These are phyloP conservation scores for Cyclotella cryptica DNA, from an alignment of 108 stramenopile species.

Conservation along the genomic window DNA sequence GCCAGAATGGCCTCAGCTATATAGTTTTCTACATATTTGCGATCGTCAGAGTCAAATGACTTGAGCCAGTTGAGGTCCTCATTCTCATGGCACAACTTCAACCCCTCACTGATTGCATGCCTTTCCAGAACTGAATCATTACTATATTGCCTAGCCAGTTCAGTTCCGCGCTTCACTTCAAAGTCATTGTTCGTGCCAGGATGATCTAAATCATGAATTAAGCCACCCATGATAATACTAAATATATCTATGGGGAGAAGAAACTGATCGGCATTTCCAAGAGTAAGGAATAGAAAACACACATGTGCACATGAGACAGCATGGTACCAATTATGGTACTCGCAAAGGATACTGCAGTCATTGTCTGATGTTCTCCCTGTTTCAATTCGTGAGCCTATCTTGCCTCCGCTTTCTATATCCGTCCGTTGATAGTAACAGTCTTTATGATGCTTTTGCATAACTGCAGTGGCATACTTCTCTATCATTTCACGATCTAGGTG, in stretches of 20 bases:
- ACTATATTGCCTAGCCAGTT: conserved; percentile 22
- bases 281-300: conserved; percentile 50
- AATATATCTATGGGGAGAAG: conserved; percentile 43
- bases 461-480: conserved; percentile 25
- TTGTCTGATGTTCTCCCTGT: not conserved
- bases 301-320: conserved; percentile 60
- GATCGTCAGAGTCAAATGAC: conserved; percentile 27
- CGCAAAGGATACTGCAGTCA: conserved; percentile 16
- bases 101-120: conserved; percentile 39
- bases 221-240: conserved; percentile 48
- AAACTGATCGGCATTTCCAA: conserved; percentile 30
- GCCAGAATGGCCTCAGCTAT: conserved; percentile 43
- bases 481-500: conserved; percentile 21
- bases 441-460: conserved; percentile 31
- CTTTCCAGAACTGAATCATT: conserved; percentile 48
- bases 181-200: conserved; percentile 44
- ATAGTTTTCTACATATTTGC: conserved; percentile 30
- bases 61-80: conserved; percentile 41
- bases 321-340: conserved; percentile 72
- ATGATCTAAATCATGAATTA: conserved; percentile 46
- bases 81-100: conserved; percentile 34
- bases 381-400: not conserved
- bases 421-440: conserved; percentile 35
- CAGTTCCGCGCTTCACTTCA: conserved; percentile 30
- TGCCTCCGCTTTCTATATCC: conserved; percentile 21